phyloP scores from a whole-genome alignment of 345 rosid genomes.

The Ailanthus altissimus region DNA sequence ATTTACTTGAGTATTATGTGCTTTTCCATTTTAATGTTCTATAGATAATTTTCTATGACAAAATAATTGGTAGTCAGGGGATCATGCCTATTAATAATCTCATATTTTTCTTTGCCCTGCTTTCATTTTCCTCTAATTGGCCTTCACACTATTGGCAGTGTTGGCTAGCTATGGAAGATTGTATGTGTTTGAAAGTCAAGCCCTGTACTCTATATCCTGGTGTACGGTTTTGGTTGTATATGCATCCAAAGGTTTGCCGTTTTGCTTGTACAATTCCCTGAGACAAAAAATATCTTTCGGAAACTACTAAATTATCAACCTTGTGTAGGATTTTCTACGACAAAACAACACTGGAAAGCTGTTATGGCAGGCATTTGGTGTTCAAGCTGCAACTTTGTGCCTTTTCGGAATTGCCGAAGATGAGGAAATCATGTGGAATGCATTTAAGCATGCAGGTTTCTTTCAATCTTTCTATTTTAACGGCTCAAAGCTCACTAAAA shows the following conservation, averaged over 20 bases:
- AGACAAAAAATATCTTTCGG: background rate
- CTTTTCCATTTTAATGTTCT: background rate
- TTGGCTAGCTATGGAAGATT: slow-evolving; percentile 95
- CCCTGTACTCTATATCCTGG: slow-evolving; percentile 62
- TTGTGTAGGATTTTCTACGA: slow-evolving; percentile 76
- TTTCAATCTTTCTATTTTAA: slow-evolving; percentile 15
- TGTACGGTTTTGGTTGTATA: slow-evolving; percentile 86
- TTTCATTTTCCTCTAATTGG: background rate
- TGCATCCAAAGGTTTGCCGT: slow-evolving; percentile 89
- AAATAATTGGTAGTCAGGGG: background rate
- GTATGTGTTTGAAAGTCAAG: slow-evolving; percentile 76
- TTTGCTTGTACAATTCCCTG: background rate
- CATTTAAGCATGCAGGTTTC: slow-evolving; percentile 74
- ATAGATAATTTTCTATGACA: background rate
- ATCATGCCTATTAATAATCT: background rate
- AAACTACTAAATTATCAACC: slow-evolving; percentile 12
- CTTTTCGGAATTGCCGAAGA: slow-evolving; percentile 87
- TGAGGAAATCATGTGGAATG: slow-evolving; percentile 89
- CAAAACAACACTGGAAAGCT: slow-evolving; percentile 98
- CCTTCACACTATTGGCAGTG: slow-evolving; percentile 52
- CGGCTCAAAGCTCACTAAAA: background rate
- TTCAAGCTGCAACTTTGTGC: slow-evolving; percentile 76
- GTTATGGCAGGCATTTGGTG: slow-evolving; percentile 90
- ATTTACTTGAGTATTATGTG: slow-evolving; percentile 3
- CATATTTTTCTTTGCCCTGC: slow-evolving; percentile 2